phyloP scores from a whole-genome alignment of 2,329 filamentous ascomycete genomes.

The Decorospora gaudefroyi region DNA sequence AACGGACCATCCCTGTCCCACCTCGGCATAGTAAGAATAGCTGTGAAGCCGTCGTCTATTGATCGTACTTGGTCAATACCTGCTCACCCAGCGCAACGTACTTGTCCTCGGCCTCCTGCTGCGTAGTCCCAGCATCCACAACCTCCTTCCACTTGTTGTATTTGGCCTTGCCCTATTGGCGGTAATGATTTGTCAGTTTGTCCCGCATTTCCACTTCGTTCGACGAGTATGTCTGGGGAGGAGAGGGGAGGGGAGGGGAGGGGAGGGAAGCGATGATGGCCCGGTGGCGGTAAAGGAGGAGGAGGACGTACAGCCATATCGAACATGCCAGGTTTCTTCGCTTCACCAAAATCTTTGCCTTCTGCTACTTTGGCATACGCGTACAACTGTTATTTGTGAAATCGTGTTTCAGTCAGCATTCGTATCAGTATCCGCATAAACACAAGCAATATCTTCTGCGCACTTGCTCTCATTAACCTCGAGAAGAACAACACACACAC shows the following conservation, averaged over 20 bases:
- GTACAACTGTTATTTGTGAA: conserved; percentile 53
- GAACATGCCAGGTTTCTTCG: conserved; percentile 66
- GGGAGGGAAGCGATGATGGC: too few species aligned
- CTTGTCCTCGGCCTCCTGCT: conserved; percentile 71
- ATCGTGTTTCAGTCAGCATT: background rate
- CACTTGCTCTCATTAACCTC: too few species aligned
- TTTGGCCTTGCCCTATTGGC: conserved; percentile 74
- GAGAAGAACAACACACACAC: background rate
- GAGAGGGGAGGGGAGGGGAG: conserved; percentile 1
- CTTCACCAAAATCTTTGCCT: conserved; percentile 47
- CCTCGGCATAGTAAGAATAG: too few species aligned
- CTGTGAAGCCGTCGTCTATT: conserved; percentile 48
- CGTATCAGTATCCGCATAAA: too few species aligned
- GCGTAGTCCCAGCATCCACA: conserved; percentile 64
- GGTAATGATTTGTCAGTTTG: conserved; percentile 8
- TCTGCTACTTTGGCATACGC: conserved; percentile 53
- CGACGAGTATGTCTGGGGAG: background rate
- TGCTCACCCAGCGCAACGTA: conserved; percentile 75
- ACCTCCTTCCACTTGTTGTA: conserved; percentile 74
- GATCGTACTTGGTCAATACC: conserved; percentile 71
- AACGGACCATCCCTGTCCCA: too few species aligned
- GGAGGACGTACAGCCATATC: conserved; percentile 64
- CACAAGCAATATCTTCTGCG: too few species aligned
- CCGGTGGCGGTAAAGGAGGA: background rate
- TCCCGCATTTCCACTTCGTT: background rate